These are phyloP conservation scores for Crithidia acanthocephali DNA, from an alignment of 208 protist species.

Conservation along the genomic window DNA sequence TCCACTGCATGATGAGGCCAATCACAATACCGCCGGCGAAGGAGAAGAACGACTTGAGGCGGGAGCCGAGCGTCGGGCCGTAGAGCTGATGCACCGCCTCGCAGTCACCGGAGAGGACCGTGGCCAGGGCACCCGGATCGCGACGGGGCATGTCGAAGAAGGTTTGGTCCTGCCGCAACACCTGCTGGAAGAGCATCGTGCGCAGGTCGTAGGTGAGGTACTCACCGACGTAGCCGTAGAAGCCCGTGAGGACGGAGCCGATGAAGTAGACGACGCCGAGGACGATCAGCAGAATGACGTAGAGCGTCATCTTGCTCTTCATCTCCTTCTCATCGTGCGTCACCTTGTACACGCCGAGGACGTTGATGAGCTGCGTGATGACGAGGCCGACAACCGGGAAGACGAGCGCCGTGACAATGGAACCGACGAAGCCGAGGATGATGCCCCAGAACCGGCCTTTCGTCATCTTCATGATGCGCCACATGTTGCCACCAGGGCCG, in stretches of 20 bases:
- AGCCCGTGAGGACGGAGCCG: conserved; percentile 51
- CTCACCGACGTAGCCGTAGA: conserved; percentile 81
- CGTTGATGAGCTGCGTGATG: conserved; percentile 49
- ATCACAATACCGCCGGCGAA: conserved; percentile 62
- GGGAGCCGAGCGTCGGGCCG: conserved; percentile 64
- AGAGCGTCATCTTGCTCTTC: conserved; percentile 36
- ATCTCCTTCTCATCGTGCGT: conserved; percentile 34
- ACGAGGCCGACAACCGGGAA: conserved; percentile 53
- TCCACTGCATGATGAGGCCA: conserved; percentile 71
- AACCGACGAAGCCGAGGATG: conserved; percentile 59
- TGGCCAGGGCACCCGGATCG: conserved; percentile 63
- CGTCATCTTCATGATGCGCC: conserved; percentile 62
- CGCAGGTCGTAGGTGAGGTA: conserved; percentile 71
- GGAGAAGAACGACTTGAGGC: conserved; percentile 55
- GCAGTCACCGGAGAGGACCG: conserved; percentile 79
- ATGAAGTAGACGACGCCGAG: conserved; percentile 45
- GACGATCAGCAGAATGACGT: conserved; percentile 55
- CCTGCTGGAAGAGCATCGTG: conserved; percentile 62
- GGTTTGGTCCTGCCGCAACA: conserved; percentile 83
- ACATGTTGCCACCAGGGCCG: conserved; percentile 39
- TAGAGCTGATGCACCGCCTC: conserved; percentile 84
- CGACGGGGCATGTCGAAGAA: conserved; percentile 86
- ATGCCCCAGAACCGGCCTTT: conserved; percentile 44
- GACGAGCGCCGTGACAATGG: conserved; percentile 41
- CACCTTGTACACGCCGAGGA: conserved; percentile 45